These are phyloP conservation scores for Cicer arietinum DNA, from an alignment of 306 rosid genomes.

Conservation along the genomic window DNA sequence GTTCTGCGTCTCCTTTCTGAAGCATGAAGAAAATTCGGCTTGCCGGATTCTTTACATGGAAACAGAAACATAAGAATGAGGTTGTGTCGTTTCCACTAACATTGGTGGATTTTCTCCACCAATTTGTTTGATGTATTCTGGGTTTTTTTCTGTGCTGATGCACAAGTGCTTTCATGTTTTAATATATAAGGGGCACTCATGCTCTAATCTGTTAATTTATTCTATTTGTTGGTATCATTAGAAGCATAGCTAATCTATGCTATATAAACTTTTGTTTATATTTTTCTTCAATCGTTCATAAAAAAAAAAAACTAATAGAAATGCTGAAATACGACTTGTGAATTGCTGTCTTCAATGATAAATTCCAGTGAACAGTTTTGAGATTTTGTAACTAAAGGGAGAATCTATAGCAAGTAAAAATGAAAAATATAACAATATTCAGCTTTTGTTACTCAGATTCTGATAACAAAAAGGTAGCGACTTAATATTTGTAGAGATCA, in stretches of 20 bases:
- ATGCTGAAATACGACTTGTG: neutral
- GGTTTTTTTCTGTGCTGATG: conserved; percentile 41
- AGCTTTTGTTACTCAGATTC: conserved; percentile 19
- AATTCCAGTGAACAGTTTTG: conserved; percentile 1
- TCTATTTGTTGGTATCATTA: conserved; percentile 30
- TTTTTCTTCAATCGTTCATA: conserved; percentile 6
- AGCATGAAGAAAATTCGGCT: conserved; percentile 28
- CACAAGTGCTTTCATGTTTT: conserved; percentile 17
- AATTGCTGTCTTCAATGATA: neutral
- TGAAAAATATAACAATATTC: neutral
- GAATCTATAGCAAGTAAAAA: conserved; percentile 13
- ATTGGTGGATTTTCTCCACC: conserved; percentile 25
- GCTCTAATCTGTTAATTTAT: conserved; percentile 32
- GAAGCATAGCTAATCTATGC: conserved; percentile 11
- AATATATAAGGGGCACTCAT: conserved; percentile 42
- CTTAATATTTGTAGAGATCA: neutral
- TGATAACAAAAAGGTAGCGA: neutral
- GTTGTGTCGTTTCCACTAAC: conserved; percentile 19
- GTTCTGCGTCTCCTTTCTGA: conserved; percentile 29
- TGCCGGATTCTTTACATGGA: conserved; percentile 27
- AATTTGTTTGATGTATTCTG: conserved; percentile 21
- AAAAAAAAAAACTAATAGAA: conserved; percentile 1
- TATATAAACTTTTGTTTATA: conserved; percentile 3
- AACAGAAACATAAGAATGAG: conserved; percentile 17
- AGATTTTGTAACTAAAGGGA: neutral